phyloP scores from a whole-genome alignment of 2,329 filamentous ascomycete species.

The Arthrobotrys pseudoclavata region DNA sequence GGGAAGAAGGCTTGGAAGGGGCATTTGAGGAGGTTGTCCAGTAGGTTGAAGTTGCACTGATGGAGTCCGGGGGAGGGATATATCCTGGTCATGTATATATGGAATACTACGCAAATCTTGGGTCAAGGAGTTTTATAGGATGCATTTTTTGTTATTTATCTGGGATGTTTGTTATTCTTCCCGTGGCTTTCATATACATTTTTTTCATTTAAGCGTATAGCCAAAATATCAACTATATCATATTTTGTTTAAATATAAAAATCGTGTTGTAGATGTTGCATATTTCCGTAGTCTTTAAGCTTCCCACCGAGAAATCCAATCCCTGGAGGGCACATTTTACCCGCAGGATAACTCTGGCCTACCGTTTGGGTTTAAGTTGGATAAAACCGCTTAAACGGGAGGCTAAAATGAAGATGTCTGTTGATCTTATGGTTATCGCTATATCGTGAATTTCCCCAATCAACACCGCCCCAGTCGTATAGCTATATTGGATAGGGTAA shows the following conservation, averaged over 20 bases:
- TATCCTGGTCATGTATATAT: background rate
- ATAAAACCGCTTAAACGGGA: conserved; percentile 46
- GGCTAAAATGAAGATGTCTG: conserved; percentile 24
- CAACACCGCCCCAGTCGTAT: conserved; percentile 16
- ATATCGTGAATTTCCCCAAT: conserved; percentile 12
- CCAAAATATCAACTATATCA: background rate
- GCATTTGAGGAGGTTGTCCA: conserved; percentile 39
- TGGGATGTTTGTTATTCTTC: conserved; percentile 1
- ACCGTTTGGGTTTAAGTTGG: conserved; percentile 5
- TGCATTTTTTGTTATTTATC: conserved; percentile 2
- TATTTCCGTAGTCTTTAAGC: conserved; percentile 16
- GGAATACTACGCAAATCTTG: conserved; percentile 11
- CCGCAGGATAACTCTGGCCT: background rate
- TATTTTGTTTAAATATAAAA: conserved; percentile 10
- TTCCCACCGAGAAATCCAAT: background rate
- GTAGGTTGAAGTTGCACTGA: conserved; percentile 19
- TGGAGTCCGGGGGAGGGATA: background rate
- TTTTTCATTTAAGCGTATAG: conserved; percentile 15
- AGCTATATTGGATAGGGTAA: conserved; percentile 1
- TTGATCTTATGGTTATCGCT: conserved; percentile 1
- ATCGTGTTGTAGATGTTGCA: conserved; percentile 23
- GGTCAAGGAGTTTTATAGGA: conserved; percentile 17
- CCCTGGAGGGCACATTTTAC: conserved; percentile 1
- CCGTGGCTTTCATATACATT: conserved; percentile 7
- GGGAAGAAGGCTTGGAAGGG: conserved; percentile 10